Conservation (phyloP, 176 grass and related monocot species). For the Aegilops longissima region DNA sequence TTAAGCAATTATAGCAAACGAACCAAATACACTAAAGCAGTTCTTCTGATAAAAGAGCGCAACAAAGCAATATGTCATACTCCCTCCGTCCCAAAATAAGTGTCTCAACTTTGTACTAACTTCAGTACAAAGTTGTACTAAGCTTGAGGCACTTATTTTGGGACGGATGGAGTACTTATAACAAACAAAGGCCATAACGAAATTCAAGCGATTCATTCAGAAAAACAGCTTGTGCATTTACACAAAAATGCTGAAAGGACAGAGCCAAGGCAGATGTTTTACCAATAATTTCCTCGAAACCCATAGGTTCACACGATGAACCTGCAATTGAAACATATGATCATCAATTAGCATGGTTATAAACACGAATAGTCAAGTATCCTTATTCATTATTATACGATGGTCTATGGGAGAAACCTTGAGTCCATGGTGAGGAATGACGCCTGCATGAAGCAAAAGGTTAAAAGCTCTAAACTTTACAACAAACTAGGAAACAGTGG, state of each 20-base stretch:
- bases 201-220: neutral
- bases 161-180: neutral
- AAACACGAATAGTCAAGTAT: neutral
- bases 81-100: too few relatives aligned
- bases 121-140: too few relatives aligned
- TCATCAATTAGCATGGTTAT: neutral
- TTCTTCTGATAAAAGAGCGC: neutral
- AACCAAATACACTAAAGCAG: neutral
- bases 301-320: neutral
- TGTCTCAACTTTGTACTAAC: too few relatives aligned
- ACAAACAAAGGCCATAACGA: neutral
- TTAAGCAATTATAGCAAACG: neutral
- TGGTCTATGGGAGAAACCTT: constrained; percentile 6
- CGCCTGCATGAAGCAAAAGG: neutral
- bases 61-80: neutral
- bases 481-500: neutral
- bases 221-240: neutral
- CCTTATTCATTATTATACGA: neutral
- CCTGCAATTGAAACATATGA: constrained; percentile 5
- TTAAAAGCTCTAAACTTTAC: neutral
- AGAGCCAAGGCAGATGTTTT: neutral
- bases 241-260: neutral
- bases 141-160: too few relatives aligned
- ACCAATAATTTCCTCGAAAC: neutral
- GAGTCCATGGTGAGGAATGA: neutral